Conservation (phyloP, 2,329 filamentous ascomycete genomes). For the Parastagonospora avenae region DNA sequence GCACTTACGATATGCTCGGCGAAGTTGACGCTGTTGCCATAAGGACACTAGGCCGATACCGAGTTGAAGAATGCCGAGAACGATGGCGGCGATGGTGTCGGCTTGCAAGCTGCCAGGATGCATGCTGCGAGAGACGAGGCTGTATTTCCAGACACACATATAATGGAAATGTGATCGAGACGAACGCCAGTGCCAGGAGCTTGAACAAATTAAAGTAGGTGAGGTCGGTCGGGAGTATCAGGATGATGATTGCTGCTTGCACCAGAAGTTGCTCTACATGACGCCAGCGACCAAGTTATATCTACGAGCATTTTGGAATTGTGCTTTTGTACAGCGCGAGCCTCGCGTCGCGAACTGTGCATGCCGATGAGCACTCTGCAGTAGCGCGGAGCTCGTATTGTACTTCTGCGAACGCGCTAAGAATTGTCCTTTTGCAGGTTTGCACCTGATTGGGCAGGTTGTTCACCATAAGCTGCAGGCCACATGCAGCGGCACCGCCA, state of each 20-base stretch:
- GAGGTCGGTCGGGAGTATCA: too few species aligned
- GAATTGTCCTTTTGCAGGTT: too few species aligned
- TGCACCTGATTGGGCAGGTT: too few species aligned
- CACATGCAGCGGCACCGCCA: background rate
- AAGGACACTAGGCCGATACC: constrained; percentile 12
- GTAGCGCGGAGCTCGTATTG: too few species aligned
- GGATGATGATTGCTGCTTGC: background rate
- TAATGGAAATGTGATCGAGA: too few species aligned
- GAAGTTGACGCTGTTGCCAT: constrained; percentile 20
- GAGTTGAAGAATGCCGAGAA: constrained; percentile 22
- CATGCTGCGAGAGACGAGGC: background rate
- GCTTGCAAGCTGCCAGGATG: background rate
- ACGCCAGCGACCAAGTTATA: too few species aligned
- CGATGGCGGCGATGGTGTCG: constrained; percentile 15
- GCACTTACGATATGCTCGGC: constrained; percentile 14
- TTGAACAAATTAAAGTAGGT: too few species aligned
- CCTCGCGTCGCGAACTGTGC: too few species aligned
- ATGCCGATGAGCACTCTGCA: too few species aligned
- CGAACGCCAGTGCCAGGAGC: too few species aligned
- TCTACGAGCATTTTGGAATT: background rate
- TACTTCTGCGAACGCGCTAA: background rate
- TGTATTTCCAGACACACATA: too few species aligned
- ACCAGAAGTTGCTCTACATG: background rate
- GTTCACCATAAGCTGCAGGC: background rate
- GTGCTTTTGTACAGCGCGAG: too few species aligned